Evolutionary conservation across 352 stramenopile genomes (phyloP), one percentile per base, ranked within the genome.

Genomic region (Phytophthora meadii): DNA sequence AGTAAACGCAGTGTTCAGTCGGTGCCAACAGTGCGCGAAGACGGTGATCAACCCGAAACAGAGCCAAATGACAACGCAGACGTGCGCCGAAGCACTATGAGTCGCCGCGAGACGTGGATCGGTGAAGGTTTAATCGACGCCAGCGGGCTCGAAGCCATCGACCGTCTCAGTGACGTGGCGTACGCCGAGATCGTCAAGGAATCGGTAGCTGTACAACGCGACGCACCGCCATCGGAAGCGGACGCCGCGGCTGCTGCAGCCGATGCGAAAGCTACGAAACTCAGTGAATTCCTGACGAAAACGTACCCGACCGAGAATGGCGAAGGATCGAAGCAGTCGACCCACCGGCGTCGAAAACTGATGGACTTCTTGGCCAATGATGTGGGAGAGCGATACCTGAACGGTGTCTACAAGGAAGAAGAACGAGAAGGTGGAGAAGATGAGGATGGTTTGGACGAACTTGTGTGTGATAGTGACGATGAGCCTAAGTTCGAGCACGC

Each of bases 281-380:
- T 89, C 44, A 69, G 68, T 15, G 66, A 78, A 45, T 89, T 85
- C 45, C 52, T 90, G 41, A 65, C 47, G 25, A 76, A 76, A 57
- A 72, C 70, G 34, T 76, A 82, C 55, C 70, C 65, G 14, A 65
- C 56, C 10, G 62, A 73, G 53, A 54, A 49, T 14, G 60, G 55
- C 14, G 60, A 68, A 14, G 46, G 46, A 9, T 14, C 69, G 37
- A 66, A 64, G 46, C 45, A 70, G 32, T 60, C 68, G 24, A 60
- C 84, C 49, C 77, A 83, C 36, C 61, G 79, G 6, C 74, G 78
- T 51, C 87, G 73, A 49, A 92, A 92, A 57, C 61, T 92, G 30
- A 71, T 92, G 19, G 83, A 92, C 68, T 92, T 92, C 50, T 61
- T 92, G 7, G 83, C 83, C 30, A 87, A 77, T n/a, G 83, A 92